Percentiles rank a stretch among this genome's conserved stretches.
phyloP scores from a whole-genome alignment of 192 early-diverging fungal species.

The Bifiguratus adelaidae region DNA sequence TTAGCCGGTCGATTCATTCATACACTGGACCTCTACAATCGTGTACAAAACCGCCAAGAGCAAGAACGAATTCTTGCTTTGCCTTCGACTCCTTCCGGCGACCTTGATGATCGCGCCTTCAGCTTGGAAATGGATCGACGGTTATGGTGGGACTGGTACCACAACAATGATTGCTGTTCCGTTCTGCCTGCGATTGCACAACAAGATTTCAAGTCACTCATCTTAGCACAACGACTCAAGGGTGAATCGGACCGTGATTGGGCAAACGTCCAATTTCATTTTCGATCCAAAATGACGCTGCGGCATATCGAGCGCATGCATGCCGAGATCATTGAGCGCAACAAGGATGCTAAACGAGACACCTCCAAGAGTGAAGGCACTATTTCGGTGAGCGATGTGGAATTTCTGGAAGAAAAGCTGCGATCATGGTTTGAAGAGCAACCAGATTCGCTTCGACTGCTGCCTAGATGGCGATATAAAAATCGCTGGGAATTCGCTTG shows the following conservation, averaged over 20 bases:
- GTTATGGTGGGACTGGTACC: conserved; percentile 11
- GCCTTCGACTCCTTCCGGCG: too few species aligned
- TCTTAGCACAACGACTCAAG: background rate
- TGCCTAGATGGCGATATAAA: background rate
- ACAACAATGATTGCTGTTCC: conserved; percentile 6
- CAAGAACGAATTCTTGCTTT: conserved; percentile 2
- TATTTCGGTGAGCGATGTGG: background rate
- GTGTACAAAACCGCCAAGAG: background rate
- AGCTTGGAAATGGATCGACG: conserved; percentile 6
- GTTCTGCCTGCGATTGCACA: conserved; percentile 2
- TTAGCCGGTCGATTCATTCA: conserved; percentile 3
- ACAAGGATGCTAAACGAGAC: background rate
- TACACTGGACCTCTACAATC: conserved; percentile 3
- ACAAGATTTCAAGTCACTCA: background rate
- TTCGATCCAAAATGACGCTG: background rate
- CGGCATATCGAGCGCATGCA: conserved; percentile 1
- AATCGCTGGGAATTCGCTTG: background rate
- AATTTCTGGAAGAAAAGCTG: conserved; percentile 1
- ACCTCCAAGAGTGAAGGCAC: background rate
- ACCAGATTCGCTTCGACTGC: conserved; percentile 3
- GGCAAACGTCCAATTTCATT: conserved; percentile 7
- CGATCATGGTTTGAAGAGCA: conserved; percentile 1
- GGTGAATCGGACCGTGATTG: conserved; percentile 1
- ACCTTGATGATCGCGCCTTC: conserved; percentile 1
- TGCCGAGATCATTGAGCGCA: conserved; percentile 1